Conservation (phyloP, 495 filamentous ascomycete species). For the Massariosphaeria phaeospora region DNA sequence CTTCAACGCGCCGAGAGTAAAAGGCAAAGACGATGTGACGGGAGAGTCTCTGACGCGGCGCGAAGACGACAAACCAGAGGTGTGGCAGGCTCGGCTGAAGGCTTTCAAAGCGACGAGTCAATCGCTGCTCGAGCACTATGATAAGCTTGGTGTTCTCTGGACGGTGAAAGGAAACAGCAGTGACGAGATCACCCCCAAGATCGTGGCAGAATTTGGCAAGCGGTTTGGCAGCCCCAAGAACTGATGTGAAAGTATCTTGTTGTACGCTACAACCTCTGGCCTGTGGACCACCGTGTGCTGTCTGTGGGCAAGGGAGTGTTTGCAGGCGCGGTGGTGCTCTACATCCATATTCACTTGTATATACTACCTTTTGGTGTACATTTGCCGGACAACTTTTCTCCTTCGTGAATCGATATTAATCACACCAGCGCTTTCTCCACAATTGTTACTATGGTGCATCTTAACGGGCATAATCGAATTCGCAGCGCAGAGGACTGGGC, state of each 20-base stretch:
- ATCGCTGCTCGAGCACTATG: conserved; percentile 84
- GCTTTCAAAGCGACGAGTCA: conserved; percentile 83
- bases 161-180: conserved; percentile 80
- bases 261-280: too few species aligned
- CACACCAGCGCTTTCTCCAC: not conserved
- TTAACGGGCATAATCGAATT: not conserved
- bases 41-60: conserved; percentile 80
- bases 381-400: conserved; percentile 1
- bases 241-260: not conserved
- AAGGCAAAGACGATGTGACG: conserved; percentile 83
- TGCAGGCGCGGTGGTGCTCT: too few species aligned
- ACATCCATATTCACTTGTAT: too few species aligned
- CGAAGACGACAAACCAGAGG: conserved; percentile 78
- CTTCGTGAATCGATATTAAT: conserved; percentile 15
- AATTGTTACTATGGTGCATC: not conserved
- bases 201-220: conserved; percentile 72
- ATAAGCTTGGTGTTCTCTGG: conserved; percentile 78
- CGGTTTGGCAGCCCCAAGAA: conserved; percentile 51
- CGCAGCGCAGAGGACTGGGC: not conserved
- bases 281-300: too few species aligned
- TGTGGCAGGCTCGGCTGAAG: conserved; percentile 71
- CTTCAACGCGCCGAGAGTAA: conserved; percentile 77
- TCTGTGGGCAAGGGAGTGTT: too few species aligned
- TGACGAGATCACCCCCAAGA: conserved; percentile 86
- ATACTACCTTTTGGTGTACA: not conserved